Evolutionary conservation across 1,284 basidiomycete species (phyloP).

Genomic region (Xerocomus nothofagi): DNA sequence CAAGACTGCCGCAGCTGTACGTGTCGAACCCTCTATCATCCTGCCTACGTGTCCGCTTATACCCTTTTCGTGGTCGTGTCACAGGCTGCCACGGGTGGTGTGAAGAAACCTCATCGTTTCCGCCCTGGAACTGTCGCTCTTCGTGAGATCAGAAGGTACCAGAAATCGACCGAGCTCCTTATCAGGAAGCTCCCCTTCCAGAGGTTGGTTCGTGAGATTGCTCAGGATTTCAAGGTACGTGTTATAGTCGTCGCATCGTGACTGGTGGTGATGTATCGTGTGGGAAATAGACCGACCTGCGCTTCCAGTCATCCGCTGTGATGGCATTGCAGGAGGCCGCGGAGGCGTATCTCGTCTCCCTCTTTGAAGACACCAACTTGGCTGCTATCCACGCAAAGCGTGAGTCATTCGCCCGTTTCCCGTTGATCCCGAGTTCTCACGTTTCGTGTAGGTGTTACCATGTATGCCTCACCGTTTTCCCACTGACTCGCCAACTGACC

Average conservation of each 20-base stretch:
- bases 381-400: conserved; percentile 93
- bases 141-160: conserved; percentile 97
- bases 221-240: conserved; percentile 91
- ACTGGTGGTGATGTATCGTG: conserved; percentile 3
- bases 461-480: conserved; percentile 41
- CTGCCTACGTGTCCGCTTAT: background rate
- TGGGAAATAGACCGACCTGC: conserved; percentile 73
- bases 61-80: conserved; percentile 17
- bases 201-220: conserved; percentile 93
- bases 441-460: conserved; percentile 58
- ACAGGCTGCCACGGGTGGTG: conserved; percentile 87
- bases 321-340: conserved; percentile 95
- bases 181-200: conserved; percentile 98
- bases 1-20: conserved; percentile 75
- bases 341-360: conserved; percentile 95
- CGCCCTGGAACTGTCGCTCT: conserved; percentile 97
- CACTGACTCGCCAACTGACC: conserved; percentile 8
- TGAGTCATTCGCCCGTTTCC: conserved; percentile 25
- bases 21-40: conserved; percentile 31
- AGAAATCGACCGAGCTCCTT: conserved; percentile 94
- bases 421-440: conserved; percentile 4
- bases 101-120: conserved; percentile 98
- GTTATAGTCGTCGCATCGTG: conserved; percentile 9
- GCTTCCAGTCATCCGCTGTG: conserved; percentile 97
- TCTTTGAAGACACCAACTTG: conserved; percentile 93